phyloP scores from a whole-genome alignment of 495 filamentous ascomycete genomes.

The Aspergillus egyptiacus region DNA sequence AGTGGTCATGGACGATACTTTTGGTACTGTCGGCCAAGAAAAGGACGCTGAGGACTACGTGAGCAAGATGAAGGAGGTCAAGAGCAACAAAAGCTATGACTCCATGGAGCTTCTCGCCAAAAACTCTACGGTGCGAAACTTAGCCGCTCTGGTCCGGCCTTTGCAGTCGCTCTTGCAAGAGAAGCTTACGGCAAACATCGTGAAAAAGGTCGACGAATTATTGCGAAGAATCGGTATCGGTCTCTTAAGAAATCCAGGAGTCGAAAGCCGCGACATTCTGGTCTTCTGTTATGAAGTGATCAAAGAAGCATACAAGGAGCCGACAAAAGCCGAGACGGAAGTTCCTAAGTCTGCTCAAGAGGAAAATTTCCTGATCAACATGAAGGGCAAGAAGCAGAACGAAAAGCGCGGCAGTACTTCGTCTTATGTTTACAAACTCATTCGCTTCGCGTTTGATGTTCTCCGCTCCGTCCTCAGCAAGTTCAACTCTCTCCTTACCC shows the following conservation, averaged over 20 bases:
- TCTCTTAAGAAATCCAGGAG: conserved; percentile 69
- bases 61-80: conserved; percentile 94
- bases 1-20: conserved; percentile 96
- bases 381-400: conserved; percentile 64
- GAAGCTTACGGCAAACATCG: conserved; percentile 70
- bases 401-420: conserved; percentile 57
- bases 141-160: conserved; percentile 71
- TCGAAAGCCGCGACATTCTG: conserved; percentile 69
- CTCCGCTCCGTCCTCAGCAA: conserved; percentile 76
- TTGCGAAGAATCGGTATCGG: conserved; percentile 77
- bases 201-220: conserved; percentile 85
- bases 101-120: conserved; percentile 91
- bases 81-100: conserved; percentile 94
- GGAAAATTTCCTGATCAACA: conserved; percentile 68
- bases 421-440: conserved; percentile 75
- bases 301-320: conserved; percentile 69
- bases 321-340: conserved; percentile 22
- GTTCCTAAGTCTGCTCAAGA: conserved; percentile 52
- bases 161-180: conserved; percentile 71
- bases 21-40: conserved; percentile 90
- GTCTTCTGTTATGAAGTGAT: conserved; percentile 93
- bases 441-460: conserved; percentile 80
- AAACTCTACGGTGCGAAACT: conserved; percentile 63
- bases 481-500: conserved; percentile 68
- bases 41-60: conserved; percentile 96